A percentile compares a stretch with the other conserved stretches of the same genome.
Conservation (phyloP, 1,139 yeast species). For the Spencermartinsiella ligniputridi region DNA sequence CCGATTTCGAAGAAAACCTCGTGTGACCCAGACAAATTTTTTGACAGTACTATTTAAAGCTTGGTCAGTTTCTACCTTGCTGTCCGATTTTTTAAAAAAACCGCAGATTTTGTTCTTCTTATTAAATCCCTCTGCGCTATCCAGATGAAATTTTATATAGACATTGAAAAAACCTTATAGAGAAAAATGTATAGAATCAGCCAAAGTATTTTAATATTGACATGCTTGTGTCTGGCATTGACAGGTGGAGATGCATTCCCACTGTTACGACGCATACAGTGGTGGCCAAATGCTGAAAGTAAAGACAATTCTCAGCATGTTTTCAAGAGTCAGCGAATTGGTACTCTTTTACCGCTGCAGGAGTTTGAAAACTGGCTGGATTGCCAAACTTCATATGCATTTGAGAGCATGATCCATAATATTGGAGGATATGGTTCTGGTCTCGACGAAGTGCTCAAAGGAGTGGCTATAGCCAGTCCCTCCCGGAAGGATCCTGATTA, state of each 20-base stretch:
- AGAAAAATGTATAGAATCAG: background rate
- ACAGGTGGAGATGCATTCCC: background rate
- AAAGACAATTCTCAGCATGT: too few species aligned
- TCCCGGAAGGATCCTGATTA: constrained; percentile 67
- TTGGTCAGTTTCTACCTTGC: too few species aligned
- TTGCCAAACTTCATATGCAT: constrained; percentile 47
- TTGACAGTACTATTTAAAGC: too few species aligned
- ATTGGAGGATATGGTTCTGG: constrained; percentile 50
- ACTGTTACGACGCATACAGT: background rate
- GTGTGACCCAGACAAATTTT: background rate
- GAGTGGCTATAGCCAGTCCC: constrained; percentile 84
- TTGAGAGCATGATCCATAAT: constrained; percentile 53
- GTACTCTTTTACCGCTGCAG: constrained; percentile 25
- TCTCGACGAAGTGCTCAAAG: constrained; percentile 46
- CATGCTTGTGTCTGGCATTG: background rate
- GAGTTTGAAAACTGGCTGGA: constrained; percentile 56
- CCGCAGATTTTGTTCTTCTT: too few species aligned
- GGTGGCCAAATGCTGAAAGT: too few species aligned
- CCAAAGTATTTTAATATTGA: background rate
- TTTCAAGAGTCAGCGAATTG: constrained; percentile 6
- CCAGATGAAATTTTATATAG: too few species aligned
- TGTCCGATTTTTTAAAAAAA: too few species aligned
- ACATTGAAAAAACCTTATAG: background rate
- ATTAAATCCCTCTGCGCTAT: too few species aligned
- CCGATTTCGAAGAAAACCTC: background rate